Evolutionary conservation across 2,329 filamentous ascomycete genomes (phyloP).

Genomic region (Phoma sp.): DNA sequence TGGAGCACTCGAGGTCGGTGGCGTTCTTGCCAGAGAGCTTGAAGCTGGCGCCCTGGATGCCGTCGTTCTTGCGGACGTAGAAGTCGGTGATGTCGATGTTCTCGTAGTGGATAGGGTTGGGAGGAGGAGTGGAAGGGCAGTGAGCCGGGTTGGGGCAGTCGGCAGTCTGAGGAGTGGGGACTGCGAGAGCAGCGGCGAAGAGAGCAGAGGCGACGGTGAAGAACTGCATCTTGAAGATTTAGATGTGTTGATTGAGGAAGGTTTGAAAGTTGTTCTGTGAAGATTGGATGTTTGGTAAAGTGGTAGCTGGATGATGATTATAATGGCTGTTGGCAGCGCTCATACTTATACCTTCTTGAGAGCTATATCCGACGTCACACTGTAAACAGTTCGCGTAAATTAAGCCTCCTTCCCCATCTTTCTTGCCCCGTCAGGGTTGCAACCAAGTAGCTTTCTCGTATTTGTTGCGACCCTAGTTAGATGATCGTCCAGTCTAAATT

Average conservation of each 20-base stretch:
- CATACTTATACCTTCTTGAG: conserved; percentile 23
- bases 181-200: conserved; percentile 25
- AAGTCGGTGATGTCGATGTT: conserved; percentile 30
- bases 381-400: background rate
- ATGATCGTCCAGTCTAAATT: background rate
- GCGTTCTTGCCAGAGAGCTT: conserved; percentile 27
- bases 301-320: background rate
- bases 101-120: conserved; percentile 21
- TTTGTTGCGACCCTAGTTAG: background rate
- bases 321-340: background rate
- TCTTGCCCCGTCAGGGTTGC: conserved; percentile 3
- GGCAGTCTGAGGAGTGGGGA: conserved; percentile 25
- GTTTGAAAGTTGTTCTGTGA: background rate
- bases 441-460: conserved; percentile 4
- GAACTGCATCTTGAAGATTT: conserved; percentile 26
- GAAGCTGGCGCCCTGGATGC: conserved; percentile 27
- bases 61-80: conserved; percentile 26
- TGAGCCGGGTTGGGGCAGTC: conserved; percentile 33
- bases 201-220: conserved; percentile 26
- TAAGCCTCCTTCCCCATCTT: conserved; percentile 8
- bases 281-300: conserved; percentile 1
- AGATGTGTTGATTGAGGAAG: background rate
- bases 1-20: conserved; percentile 19
- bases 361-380: conserved; percentile 9
- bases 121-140: conserved; percentile 14